Base-by-base conservation (phyloP, 2,329 filamentous ascomycete genomes). In the Xylariaceae sp. region DNA sequence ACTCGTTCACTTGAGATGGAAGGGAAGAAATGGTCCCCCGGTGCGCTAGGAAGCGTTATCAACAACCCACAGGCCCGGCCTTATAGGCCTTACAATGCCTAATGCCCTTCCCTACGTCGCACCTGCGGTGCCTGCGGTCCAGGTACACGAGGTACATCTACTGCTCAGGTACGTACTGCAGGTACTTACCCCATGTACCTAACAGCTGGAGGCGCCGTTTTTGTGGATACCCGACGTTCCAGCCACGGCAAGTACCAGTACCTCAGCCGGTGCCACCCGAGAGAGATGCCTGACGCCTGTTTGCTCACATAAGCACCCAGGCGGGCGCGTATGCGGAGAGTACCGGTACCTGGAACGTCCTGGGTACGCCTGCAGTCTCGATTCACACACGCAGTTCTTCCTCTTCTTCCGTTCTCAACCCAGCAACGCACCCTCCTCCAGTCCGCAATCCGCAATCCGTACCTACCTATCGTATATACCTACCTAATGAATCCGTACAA, bases 1-100 rank as follows among this genome's bases (percentile, higher is more conserved):
- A 62, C 60, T 61, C 56, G 39, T 55, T 55, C 58, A 63, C 65
- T 67, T 15, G 53, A 69, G 67, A 67, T 63, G 65, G 62, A 62
- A 66, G 64, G 66, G 66, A 64, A 57, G 56, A 55, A 59, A 58
- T 51, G 49, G 49, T 51, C 23, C 49, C 49, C 49, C 34, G 49
- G 49, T 17, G 50, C 55, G 37, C 23, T 11, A 60, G 59, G 59
- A 50, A 58, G 58, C 58, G 11, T 42, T 51, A 54, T 35, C 49
- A 45, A n/a, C 42, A 13, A n/a, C 42, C 42, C 13, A 35, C 5
- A n/a, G 49, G 23, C 23, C 23, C 4, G 23, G 10, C 49, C 18
- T 7, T 51, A 35, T 13, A 51, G 49, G 49, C 11, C 49, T 30
- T 37, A 23, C 30, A 35, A n/a, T 8, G 49, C 49, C 49, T 51